These are phyloP conservation scores for Cubamyces lactineus DNA, from an alignment of 768 basidiomycete species.

Conservation along the genomic window DNA sequence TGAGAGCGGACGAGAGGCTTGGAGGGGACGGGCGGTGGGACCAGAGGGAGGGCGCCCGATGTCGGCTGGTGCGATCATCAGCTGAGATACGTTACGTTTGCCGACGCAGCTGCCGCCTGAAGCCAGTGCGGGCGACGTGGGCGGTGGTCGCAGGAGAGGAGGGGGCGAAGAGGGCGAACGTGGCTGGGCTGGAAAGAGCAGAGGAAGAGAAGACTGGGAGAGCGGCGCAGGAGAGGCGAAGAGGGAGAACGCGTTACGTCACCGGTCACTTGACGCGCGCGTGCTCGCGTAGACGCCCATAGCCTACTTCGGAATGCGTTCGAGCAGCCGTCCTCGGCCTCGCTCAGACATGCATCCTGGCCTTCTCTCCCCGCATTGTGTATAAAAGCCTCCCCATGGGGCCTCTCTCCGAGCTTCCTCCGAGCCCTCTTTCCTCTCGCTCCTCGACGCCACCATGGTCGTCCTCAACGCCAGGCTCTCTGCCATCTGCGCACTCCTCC, in stretches of 20 bases:
- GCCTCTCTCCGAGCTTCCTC: slow-evolving; percentile 8
- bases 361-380: not conserved
- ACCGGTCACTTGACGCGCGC: slow-evolving; percentile 11
- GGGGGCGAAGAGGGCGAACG: not conserved
- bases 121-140: not conserved
- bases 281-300: slow-evolving; percentile 3
- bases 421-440: slow-evolving; percentile 8
- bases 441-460: slow-evolving; percentile 20
- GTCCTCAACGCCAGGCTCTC: slow-evolving; percentile 19
- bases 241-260: slow-evolving; percentile 17
- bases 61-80: slow-evolving; percentile 5
- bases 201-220: not conserved
- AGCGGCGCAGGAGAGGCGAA: not conserved
- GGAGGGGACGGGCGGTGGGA: slow-evolving; percentile 2
- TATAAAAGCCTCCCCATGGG: not conserved
- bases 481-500: slow-evolving; percentile 25
- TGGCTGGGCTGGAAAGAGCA: not conserved
- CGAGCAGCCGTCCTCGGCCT: not conserved
- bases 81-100: not conserved
- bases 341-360: not conserved
- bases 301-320: not conserved
- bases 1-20: too few relatives aligned
- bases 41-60: not conserved
- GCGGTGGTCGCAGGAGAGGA: not conserved
- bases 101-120: not conserved